Evolutionary conservation across 2,329 filamentous ascomycete genomes (phyloP).

Genomic region (Hortaea werneckii): DNA sequence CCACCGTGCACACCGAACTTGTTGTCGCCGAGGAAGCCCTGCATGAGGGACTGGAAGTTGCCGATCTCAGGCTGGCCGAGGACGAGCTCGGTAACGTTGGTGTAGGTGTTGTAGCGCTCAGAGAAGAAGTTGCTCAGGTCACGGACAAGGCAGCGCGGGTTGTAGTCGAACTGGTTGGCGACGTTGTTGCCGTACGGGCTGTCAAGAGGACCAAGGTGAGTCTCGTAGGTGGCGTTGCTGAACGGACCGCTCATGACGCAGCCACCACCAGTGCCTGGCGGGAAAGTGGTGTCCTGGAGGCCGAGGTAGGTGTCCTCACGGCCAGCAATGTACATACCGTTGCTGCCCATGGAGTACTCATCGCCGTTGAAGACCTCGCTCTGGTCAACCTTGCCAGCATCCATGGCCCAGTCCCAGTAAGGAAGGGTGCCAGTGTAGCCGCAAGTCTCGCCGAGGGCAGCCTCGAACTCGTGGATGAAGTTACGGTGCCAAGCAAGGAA

Average conservation of each 20-base stretch:
- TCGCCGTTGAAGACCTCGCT: constrained; percentile 46
- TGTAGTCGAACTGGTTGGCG: constrained; percentile 10
- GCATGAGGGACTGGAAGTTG: constrained; percentile 17
- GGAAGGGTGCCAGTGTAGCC: constrained; percentile 33
- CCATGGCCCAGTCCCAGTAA: constrained; percentile 21
- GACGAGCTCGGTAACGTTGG: constrained; percentile 12
- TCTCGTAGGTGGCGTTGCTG: constrained; percentile 27
- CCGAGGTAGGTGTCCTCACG: constrained; percentile 17
- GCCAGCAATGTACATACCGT: constrained; percentile 18
- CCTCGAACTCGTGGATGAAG: constrained; percentile 33
- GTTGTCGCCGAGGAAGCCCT: constrained; percentile 19
- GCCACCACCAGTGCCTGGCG: constrained; percentile 44
- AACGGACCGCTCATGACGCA: constrained; percentile 46
- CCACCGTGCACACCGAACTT: constrained; percentile 32
- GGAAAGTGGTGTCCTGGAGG: constrained; percentile 26
- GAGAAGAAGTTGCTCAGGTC: constrained; percentile 12
- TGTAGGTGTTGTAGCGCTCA: constrained; percentile 8
- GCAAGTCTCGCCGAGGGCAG: constrained; percentile 31
- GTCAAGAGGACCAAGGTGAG: constrained; percentile 21
- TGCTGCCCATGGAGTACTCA: constrained; percentile 30
- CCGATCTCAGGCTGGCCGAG: constrained; percentile 13
- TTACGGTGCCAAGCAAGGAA: constrained; percentile 33
- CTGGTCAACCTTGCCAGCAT: constrained; percentile 25
- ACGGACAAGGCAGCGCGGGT: constrained; percentile 13
- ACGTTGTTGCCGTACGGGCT: constrained; percentile 19